Conservation (phyloP, 306 rosid genomes). For the Hippophae gyantsensis region DNA sequence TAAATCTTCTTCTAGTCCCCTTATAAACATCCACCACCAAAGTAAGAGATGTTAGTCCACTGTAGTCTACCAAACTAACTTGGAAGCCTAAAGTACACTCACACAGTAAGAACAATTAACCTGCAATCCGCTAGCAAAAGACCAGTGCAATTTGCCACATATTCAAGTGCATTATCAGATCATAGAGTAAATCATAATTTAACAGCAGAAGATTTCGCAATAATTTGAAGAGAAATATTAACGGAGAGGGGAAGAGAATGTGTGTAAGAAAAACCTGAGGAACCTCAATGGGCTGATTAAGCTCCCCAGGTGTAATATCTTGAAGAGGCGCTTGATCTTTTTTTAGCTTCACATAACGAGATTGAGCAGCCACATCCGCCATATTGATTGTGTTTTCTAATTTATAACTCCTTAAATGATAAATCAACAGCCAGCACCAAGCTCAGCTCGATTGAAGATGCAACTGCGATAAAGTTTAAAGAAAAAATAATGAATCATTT, state of each 20-base stretch:
- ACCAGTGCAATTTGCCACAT: too few species aligned
- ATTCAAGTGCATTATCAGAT: too few species aligned
- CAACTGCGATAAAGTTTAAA: constrained; percentile 3
- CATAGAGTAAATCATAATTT: neutral
- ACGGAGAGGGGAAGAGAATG: neutral
- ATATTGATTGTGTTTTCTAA: constrained; percentile 25
- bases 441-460: constrained; percentile 10
- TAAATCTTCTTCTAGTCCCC: too few species aligned
- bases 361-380: constrained; percentile 60
- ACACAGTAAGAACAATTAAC: too few species aligned
- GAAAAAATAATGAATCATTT: neutral
- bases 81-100: too few species aligned
- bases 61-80: too few species aligned
- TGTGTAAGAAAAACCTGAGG: constrained; percentile 56
- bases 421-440: constrained; percentile 8
- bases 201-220: neutral
- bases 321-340: constrained; percentile 70
- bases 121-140: too few species aligned
- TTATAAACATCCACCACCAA: too few species aligned
- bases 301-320: constrained; percentile 91
- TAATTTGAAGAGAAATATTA: neutral
- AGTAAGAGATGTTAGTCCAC: too few species aligned
- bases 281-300: constrained; percentile 86
- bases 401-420: constrained; percentile 1
- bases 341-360: constrained; percentile 76